phyloP scores from a whole-genome alignment of 169 alveolate genomes.

The Perkinsus olseni region DNA sequence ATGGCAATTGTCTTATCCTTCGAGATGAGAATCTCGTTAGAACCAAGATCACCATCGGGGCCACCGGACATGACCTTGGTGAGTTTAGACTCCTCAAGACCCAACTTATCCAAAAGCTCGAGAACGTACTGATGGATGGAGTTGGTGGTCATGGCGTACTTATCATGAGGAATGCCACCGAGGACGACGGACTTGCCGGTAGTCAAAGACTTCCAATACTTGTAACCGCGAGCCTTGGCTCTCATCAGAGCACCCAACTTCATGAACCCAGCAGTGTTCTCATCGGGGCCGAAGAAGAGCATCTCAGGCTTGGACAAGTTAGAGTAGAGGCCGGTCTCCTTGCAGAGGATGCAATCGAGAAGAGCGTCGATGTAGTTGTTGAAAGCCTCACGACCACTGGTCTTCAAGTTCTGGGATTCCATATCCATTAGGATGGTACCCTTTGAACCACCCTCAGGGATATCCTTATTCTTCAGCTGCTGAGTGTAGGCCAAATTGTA shows the following conservation, averaged over 20 bases:
- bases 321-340: neutral
- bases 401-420: neutral
- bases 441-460: slow-evolving; percentile 67
- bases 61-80: slow-evolving; percentile 73
- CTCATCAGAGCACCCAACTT: slow-evolving; percentile 23
- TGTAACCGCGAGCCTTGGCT: slow-evolving; percentile 21
- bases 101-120: slow-evolving; percentile 39
- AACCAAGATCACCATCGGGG: slow-evolving; percentile 79
- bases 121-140: slow-evolving; percentile 14
- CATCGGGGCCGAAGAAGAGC: slow-evolving; percentile 32
- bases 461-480: slow-evolving; percentile 62
- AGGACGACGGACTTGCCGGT: slow-evolving; percentile 64
- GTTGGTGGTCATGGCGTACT: slow-evolving; percentile 69
- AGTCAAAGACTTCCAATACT: slow-evolving; percentile 63
- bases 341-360: slow-evolving; percentile 1
- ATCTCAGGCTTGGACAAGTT: slow-evolving; percentile 5
- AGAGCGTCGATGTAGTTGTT: neutral
- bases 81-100: slow-evolving; percentile 49
- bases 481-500: slow-evolving; percentile 65
- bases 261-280: slow-evolving; percentile 29
- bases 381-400: neutral
- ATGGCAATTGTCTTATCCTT: slow-evolving; percentile 59
- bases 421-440: slow-evolving; percentile 55
- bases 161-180: slow-evolving; percentile 81
- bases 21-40: slow-evolving; percentile 61